Base-by-base conservation (phyloP, 148 eudicot genomes). In the Drosera capensis region DNA sequence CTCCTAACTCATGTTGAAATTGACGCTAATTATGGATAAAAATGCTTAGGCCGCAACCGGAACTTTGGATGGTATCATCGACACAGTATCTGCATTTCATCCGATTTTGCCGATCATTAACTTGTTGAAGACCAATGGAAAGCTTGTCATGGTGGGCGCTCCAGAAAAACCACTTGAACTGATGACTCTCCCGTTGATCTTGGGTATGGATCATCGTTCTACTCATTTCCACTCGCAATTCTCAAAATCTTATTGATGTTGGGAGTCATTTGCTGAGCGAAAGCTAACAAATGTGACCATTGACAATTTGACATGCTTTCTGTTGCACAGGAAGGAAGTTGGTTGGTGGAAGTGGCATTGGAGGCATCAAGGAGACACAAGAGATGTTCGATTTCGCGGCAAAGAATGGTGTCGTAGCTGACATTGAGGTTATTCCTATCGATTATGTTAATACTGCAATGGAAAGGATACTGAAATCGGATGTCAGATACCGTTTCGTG, bases 321-420 rank as follows among this genome's bases (percentile, higher is more conserved):
- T 40, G 43, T 19, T 42, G 24, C 2, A 19, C 22, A 42, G 47
- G 47, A 43, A 28, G 80, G 21, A 76, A 60, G 67, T 67, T 66
- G 40, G 52, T 73, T 18, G 73, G 78, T 20, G 92, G 92, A 29
- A 74, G 81, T 58, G 54, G 64, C 52, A 55, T 74, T 8, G 92
- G 85, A 20, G 79, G 85, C 37, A 58, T 72, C 23, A 63, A 74
- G 45, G 92, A 81, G 70, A 77, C 74, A 0, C 92, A 77, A 42
- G 85, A 77, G 40, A 77, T 73, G 90, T 62, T 77, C 1, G 71
- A 77, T 30, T 78, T 78, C 41, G 70, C 80, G 1, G 81, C 67
- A 3, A 46, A 64, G 50, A 73, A 80, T 43, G 57, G 55, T 52
- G 69, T 81, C 21, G 48, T 52, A 15, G 65, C 81, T 14, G 85